These are phyloP conservation scores for Mycothermus thermophilus DNA, from an alignment of 495 filamentous ascomycete species.

Conservation along the genomic window DNA sequence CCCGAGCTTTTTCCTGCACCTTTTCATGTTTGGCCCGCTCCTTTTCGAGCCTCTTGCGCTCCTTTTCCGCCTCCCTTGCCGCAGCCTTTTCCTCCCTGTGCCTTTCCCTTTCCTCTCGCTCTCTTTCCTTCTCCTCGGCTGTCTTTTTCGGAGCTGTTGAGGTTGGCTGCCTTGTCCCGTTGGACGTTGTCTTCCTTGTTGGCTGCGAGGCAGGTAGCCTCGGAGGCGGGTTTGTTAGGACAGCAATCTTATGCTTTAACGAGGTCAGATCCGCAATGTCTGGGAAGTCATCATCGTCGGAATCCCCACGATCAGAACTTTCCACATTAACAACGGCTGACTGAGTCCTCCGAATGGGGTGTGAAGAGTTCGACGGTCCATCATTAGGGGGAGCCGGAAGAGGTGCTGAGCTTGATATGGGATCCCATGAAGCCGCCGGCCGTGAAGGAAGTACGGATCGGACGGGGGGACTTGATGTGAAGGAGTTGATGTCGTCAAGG, in stretches of 20 bases:
- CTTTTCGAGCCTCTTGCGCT: constrained; percentile 37
- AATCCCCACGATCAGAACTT: not conserved
- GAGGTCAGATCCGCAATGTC: constrained; percentile 23
- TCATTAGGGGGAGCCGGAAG: too few species aligned
- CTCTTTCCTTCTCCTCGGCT: constrained; percentile 21
- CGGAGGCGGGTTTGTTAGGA: not conserved
- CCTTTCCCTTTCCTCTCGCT: constrained; percentile 22
- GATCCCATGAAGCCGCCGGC: constrained; percentile 28
- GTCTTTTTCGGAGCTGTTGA: constrained; percentile 16
- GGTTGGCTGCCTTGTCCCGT: constrained; percentile 1
- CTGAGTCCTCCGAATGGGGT: constrained; percentile 21
- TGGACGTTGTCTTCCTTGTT: constrained; percentile 1
- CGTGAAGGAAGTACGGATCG: not conserved
- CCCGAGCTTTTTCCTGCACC: constrained; percentile 49
- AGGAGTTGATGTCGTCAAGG: constrained; percentile 11
- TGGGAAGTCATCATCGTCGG: constrained; percentile 22
- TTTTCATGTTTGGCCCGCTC: constrained; percentile 45
- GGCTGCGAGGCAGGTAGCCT: not conserved
- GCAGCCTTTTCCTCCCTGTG: constrained; percentile 25
- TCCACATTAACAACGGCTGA: not conserved
- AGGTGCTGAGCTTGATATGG: constrained; percentile 36
- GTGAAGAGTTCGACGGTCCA: too few species aligned
- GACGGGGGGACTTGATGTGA: constrained; percentile 9
- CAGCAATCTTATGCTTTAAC: constrained; percentile 8
- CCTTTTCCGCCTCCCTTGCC: constrained; percentile 40